phyloP scores from a whole-genome alignment of 225 moss, liverwort and hornwort species.

The Rhytidiadelphus loreus region DNA sequence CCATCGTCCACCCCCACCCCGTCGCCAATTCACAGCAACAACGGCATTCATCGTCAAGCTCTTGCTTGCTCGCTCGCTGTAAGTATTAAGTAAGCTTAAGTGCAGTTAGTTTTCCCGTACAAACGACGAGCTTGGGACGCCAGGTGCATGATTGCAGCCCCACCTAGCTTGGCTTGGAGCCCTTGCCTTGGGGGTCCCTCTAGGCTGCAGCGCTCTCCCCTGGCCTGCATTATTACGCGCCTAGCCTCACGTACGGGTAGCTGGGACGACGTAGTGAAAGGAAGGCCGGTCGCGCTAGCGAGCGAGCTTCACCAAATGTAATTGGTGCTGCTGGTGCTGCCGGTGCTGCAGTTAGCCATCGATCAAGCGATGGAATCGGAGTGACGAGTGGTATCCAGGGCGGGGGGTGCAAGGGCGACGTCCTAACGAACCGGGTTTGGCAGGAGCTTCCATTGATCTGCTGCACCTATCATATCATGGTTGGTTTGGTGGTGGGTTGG shows the following conservation, averaged over 20 bases:
- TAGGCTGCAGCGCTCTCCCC: not conserved
- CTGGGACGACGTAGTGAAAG: not conserved
- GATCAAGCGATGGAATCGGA: not conserved
- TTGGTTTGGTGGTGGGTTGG: not conserved
- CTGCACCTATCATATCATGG: not conserved
- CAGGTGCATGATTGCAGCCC: constrained; percentile 14
- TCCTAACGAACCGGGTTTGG: not conserved
- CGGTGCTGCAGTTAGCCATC: not conserved
- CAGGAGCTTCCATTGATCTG: not conserved
- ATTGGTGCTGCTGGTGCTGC: not conserved
- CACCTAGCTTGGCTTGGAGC: not conserved
- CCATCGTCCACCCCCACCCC: not conserved
- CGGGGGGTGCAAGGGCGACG: not conserved
- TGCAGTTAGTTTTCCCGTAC: not conserved
- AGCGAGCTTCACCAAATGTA: not conserved
- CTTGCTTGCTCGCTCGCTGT: not conserved
- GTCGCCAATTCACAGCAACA: not conserved
- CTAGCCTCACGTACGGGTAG: not conserved
- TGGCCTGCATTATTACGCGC: not conserved
- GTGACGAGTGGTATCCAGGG: not conserved
- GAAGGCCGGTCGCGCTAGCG: not conserved
- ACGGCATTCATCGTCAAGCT: not conserved
- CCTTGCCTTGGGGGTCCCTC: not conserved
- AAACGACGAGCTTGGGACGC: not conserved
- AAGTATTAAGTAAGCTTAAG: not conserved